Evolutionary conservation across 2,329 filamentous ascomycete species (phyloP), one percentile per base, ranked within the genome.

Genomic region (Pyricularia pennisetigena): DNA sequence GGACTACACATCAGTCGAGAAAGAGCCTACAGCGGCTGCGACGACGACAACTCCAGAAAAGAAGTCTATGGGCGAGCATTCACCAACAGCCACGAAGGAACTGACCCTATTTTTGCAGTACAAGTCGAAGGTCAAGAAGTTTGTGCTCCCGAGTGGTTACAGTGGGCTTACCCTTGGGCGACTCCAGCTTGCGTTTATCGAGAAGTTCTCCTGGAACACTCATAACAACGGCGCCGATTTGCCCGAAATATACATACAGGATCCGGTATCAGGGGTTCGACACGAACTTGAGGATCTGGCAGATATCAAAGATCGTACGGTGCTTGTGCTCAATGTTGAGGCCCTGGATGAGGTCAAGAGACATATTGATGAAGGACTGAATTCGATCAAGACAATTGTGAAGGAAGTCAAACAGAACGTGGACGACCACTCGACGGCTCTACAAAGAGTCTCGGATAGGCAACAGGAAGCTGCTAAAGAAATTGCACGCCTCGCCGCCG

Each of bases 121-220:
- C 81, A 97, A 96, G 77, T 95, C 91, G 73, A 95, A 95, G 76
- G 94, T 98, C 73, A 98, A 97, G 80, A 98, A 98, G 77, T 96
- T 96, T 76, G 88, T 97, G 20, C 85, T 98, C 41, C 82, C 92
- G 0, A 93, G 96, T 76, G 94, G 94, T 1, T 89, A 90, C 72
- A 88, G 89, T 35, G 93, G 94, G 70, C 83, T 99, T 12, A 94
- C 92, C 2, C 90, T 97, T 69, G 93, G 93, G 0, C 87, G 94
- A 28, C 79, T 99, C 69, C 94, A 99, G 77, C 85, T 99, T 30
- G 94, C 95, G 0, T 99, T 99, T 74, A 99, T 99, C 73, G 95
- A 99, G 73, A 99, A 97, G 76, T 99, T 99, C 76, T 95, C 94
- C 0, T 99, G 96, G 94, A 98, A 97, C 74, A 97, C 94, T 0